Evolutionary conservation across 1,139 yeast species (phyloP).

Genomic region (Spathaspora sp.): DNA sequence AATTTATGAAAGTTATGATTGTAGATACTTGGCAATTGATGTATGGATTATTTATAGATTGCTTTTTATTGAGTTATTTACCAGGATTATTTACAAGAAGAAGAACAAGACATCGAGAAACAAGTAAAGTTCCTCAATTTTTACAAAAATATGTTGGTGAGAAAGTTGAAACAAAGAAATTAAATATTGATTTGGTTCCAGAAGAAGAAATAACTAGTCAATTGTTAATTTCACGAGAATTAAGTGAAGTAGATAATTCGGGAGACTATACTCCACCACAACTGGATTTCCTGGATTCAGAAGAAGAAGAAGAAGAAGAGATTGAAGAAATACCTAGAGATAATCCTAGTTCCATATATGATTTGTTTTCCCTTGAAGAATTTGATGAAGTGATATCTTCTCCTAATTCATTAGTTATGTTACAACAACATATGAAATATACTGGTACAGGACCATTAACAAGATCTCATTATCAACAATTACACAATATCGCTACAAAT

Average conservation of each 20-base stretch:
- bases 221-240: conserved; percentile 25
- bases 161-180: conserved; percentile 10
- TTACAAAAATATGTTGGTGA: conserved; percentile 19
- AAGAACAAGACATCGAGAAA: too few species aligned
- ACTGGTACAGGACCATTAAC: conserved; percentile 31
- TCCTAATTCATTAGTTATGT: conserved; percentile 18
- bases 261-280: conserved; percentile 30
- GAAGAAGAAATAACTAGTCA: conserved; percentile 26
- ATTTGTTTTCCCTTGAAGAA: conserved; percentile 31
- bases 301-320: conserved; percentile 20
- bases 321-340: conserved; percentile 10
- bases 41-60: conserved; percentile 19
- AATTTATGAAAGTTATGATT: conserved; percentile 20
- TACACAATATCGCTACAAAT: background rate
- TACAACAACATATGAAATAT: conserved; percentile 36
- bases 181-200: conserved; percentile 23
- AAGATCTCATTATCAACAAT: conserved; percentile 34
- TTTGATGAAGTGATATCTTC: conserved; percentile 30
- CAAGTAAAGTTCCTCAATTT: conserved; percentile 27
- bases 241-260: conserved; percentile 50
- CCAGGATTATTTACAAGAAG: conserved; percentile 5
- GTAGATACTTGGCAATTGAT: conserved; percentile 24
- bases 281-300: conserved; percentile 10
- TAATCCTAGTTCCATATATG: conserved; percentile 18
- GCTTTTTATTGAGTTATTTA: conserved; percentile 10